Base-by-base conservation (phyloP, 805 yeast species). In the Wickerhamomyces kurtzmanii region DNA sequence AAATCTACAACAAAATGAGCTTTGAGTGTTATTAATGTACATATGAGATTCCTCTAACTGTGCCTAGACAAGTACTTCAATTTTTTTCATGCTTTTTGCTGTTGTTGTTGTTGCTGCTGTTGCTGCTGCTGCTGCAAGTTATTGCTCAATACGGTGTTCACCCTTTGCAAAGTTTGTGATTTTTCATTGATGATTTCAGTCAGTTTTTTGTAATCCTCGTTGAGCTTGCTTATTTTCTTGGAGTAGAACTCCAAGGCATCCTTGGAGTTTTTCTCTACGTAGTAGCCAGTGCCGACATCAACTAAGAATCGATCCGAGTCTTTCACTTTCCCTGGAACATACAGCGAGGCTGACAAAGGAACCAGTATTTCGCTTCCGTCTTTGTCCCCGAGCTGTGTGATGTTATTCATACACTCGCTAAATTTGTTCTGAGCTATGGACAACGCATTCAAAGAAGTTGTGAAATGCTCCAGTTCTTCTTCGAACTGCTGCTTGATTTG, bases 241-340 rank as follows among this genome's bases (percentile, higher is more conserved):
- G 76, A 69, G 51, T 84, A 89, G 45, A 85, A 89, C 30, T 51
- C 53, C 36, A 71, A 60, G 2, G 96, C 79, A 26, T 81, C 85
- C 6, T 59, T 57, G 0, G 72, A 70, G 27, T 53, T 53, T 54
- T 91, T 91, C 48, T 85, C 95, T 12, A 86, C 87, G 49, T 70
- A 91, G 50, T 91, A 91, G 3, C 97, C 97, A 0, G 98, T 91
- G 20, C 98, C 98, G 15, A 91, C 77, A 49, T 91, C 98, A 8
- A 91, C 95, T 49, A 91, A 62, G 43, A 79, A 91, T 33, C 68
- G 74, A 34, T 76, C 68, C 28, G 67, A 67, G 32, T 79, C 72
- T 24, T 65, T 62, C 28, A 83, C 66, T 30, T 62, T 69, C 3
- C 97, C 98, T 4, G 96, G 94, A 16, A 91, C 79, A 41, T 91